phyloP scores from a whole-genome alignment of 176 grass and related monocot genomes.

The Aechmea fasciata region DNA sequence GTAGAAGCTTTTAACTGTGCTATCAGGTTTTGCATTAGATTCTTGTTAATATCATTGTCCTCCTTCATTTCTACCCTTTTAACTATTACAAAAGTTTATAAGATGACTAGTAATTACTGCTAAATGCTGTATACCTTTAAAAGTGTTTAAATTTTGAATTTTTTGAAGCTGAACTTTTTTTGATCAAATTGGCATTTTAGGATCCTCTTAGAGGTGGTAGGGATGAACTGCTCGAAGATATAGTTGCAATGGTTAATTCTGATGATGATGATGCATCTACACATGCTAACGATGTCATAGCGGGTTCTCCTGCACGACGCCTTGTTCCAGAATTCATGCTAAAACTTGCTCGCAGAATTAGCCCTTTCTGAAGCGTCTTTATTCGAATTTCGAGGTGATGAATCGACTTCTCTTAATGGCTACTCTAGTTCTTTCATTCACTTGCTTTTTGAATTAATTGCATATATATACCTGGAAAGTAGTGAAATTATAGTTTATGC shows the following conservation, averaged over 20 bases:
- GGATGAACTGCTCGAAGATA: constrained; percentile 75
- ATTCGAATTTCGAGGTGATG: not conserved
- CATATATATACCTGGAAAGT: no score
- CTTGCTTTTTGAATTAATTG: no score
- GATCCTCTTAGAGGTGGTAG: constrained; percentile 90
- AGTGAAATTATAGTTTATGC: no score
- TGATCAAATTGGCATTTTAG: constrained; percentile 29
- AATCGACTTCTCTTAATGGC: not conserved
- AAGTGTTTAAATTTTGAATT: not conserved
- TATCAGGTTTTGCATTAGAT: no score
- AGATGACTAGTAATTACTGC: not conserved
- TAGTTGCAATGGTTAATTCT: constrained; percentile 40
- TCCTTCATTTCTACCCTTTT: no score
- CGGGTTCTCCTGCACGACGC: constrained; percentile 45
- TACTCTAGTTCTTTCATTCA: no score
- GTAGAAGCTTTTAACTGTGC: no score
- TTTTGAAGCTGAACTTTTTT: constrained; percentile 1
- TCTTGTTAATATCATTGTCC: no score
- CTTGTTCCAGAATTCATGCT: constrained; percentile 92
- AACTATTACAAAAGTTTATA: not conserved
- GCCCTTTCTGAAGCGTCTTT: constrained; percentile 55
- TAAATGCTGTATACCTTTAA: not conserved
- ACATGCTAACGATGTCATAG: constrained; percentile 14
- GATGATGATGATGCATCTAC: constrained; percentile 30
- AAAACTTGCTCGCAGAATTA: constrained; percentile 62